These are phyloP conservation scores for Arbutus unedo DNA, from an alignment of 148 eudicot genomes.

Conservation along the genomic window DNA sequence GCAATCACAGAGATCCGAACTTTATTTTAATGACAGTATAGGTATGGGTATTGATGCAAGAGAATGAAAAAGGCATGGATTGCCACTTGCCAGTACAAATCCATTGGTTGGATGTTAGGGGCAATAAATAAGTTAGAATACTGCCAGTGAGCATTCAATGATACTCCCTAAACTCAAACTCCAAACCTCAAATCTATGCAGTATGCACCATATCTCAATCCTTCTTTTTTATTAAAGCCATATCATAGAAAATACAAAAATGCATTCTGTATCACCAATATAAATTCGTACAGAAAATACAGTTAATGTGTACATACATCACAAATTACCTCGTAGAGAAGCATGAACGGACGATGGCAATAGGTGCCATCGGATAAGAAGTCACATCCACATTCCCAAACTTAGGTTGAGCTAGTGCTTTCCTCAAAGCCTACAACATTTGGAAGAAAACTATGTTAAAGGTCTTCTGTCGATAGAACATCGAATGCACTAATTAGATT, in stretches of 20 bases:
- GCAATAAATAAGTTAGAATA: too few relatives aligned
- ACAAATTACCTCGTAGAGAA: conserved; percentile 76
- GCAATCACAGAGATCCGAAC: neutral
- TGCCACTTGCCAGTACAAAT: neutral
- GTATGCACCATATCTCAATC: neutral
- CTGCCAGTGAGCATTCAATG: neutral
- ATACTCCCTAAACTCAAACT: neutral
- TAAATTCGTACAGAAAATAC: neutral
- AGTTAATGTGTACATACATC: neutral
- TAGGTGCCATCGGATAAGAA: conserved; percentile 81
- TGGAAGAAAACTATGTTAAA: neutral
- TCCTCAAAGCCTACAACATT: conserved; percentile 61
- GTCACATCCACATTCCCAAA: conserved; percentile 31
- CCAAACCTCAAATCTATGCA: neutral
- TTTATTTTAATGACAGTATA: neutral
- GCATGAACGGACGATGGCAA: conserved; percentile 73
- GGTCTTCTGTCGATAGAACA: neutral
- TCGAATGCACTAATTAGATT: neutral
- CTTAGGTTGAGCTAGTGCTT: conserved; percentile 47
- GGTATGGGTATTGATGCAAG: neutral
- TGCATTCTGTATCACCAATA: neutral
- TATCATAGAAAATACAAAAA: neutral
- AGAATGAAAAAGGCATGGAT: neutral
- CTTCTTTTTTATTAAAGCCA: neutral
- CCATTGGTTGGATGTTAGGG: neutral